These are phyloP conservation scores for Silybum marianum DNA, from an alignment of 129 eudicot genomes.

Conservation along the genomic window DNA sequence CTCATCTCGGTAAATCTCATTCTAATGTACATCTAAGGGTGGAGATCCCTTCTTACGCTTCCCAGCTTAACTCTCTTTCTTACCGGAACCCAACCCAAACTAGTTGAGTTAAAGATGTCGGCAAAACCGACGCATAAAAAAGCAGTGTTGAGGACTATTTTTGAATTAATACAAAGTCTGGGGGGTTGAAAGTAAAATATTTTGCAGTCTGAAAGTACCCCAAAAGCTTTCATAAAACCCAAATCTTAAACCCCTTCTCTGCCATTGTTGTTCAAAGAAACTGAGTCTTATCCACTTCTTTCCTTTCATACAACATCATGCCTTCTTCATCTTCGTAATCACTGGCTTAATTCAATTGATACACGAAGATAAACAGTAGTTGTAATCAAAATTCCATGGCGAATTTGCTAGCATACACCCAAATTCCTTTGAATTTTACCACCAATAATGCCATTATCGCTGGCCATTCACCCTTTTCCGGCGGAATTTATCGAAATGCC, in stretches of 20 bases:
- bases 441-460: neutral
- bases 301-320: conserved; percentile 19
- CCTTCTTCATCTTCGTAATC: conserved; percentile 13
- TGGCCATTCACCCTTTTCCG: conserved; percentile 2
- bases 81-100: too few species aligned
- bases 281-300: conserved; percentile 35
- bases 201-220: neutral
- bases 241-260: conserved; percentile 33
- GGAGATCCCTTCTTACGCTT: too few species aligned
- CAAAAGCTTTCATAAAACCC: conserved; percentile 29
- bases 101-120: too few species aligned
- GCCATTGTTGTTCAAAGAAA: conserved; percentile 14
- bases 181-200: neutral
- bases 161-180: neutral
- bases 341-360: neutral
- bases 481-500: conserved; percentile 11
- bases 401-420: conserved; percentile 29
- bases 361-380: neutral
- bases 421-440: conserved; percentile 30
- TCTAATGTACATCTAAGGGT: too few species aligned
- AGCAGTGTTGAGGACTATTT: neutral
- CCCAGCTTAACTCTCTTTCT: too few species aligned
- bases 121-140: too few species aligned
- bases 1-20: too few species aligned
- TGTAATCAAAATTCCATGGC: conserved; percentile 31